Base-by-base conservation (phyloP, 441 rosid species). In the Gossypium gossypioides region DNA sequence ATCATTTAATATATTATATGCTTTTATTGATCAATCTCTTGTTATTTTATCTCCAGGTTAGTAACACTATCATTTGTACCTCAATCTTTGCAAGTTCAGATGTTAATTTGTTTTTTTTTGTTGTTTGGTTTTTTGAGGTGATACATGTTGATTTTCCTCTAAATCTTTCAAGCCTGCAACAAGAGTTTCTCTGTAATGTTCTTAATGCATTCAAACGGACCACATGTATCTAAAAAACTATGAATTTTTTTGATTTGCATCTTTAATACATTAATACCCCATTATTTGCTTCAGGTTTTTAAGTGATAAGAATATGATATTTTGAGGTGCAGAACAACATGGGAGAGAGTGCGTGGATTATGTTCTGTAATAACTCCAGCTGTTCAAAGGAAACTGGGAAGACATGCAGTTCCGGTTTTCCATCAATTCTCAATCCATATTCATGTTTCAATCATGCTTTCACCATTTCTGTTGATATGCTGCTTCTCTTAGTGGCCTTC, bases 381-480 rank as follows among this genome's bases (percentile, higher is more conserved):
- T 67, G 71, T 71, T 56, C 77, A 9, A 10, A 9, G 8, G 48
- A 54, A 57, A 32, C 72, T 54, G 44, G 40, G 16, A 60, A 37
- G 22, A 61, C 57, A 16, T 77, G 74, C 70, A 60, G 18, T 71
- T 69, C 65, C n/a, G 63, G 46, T 13, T 74, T 76, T 68, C 34
- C 57, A 32, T 22, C 76, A 25, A 25, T 78, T 18, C 15, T 74
- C 63, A 51, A 66, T 50, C 81, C 79, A 37, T 72, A 48, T 72
- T 75, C 81, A 15, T 76, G 74, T 69, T 40, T 48, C 75, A 75
- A 78, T 29, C 76, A 76, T 29, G 62, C 77, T 22, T 69, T 76
- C 27, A 66, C 68, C 21, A 61, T 78, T 66, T 72, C 71, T 54
- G 59, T 75, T 27, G 83, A 79, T 74, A 15, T 72, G 57, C 63